Evolutionary conservation across 768 basidiomycete species (phyloP).

Genomic region (Coprinopsis cinerea): DNA sequence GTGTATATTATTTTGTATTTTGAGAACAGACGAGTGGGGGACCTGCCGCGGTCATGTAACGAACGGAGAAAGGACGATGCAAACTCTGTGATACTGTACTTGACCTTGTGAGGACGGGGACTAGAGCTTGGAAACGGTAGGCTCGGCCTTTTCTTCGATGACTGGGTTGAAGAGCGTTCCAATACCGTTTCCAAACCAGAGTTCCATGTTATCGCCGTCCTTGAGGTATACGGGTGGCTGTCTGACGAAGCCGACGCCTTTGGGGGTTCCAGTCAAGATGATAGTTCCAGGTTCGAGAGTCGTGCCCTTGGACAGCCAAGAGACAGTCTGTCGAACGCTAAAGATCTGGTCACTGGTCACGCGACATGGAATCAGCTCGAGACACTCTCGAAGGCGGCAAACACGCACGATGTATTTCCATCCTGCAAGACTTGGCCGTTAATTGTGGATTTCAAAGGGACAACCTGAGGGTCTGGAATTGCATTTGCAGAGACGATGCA

Average conservation of each 20-base stretch:
- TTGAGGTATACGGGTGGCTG: slow-evolving; percentile 67
- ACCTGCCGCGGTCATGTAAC: not conserved
- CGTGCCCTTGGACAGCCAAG: slow-evolving; percentile 80
- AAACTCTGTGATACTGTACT: too few species aligned
- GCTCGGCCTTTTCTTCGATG: slow-evolving; percentile 46
- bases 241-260: slow-evolving; percentile 75
- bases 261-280: slow-evolving; percentile 80
- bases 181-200: slow-evolving; percentile 67
- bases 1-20: not conserved
- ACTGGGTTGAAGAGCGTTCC: slow-evolving; percentile 79
- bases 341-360: slow-evolving; percentile 71
- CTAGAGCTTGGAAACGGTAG: not conserved
- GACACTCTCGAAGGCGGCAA: not conserved
- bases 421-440: slow-evolving; percentile 70
- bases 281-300: slow-evolving; percentile 77
- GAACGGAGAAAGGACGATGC: too few species aligned
- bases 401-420: slow-evolving; percentile 67
- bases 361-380: not conserved
- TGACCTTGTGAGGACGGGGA: not conserved
- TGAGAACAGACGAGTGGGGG: not conserved
- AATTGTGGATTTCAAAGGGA: slow-evolving; percentile 56
- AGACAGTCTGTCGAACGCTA: slow-evolving; percentile 66
- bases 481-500: slow-evolving; percentile 63
- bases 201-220: slow-evolving; percentile 64
- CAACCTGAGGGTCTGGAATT: slow-evolving; percentile 60